Base-by-base conservation (phyloP, 306 rosid genomes). In the Cicer cuneatum region DNA sequence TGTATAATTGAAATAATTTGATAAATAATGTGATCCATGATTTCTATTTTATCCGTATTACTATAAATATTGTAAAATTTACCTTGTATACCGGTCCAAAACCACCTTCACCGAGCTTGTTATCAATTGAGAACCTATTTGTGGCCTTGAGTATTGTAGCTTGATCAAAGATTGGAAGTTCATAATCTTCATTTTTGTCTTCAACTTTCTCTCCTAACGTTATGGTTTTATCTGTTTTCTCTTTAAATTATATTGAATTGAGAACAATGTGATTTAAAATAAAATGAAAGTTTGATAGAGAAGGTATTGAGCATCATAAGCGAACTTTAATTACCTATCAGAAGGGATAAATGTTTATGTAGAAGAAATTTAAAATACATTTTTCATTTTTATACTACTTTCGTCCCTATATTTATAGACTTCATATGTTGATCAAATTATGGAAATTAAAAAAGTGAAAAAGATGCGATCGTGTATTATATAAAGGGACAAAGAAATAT, bases 41-140 rank as follows among this genome's bases (percentile, higher is more conserved):
- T 1, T 41, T 37, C 7, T 2, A 46, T 1, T 40, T 74, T 1
- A 3, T 8, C 21, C 8, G 5, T 1, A 52, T 16, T 11, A 3
- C 2, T 6, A 24, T 19, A 1, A 5, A 5, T 52, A 10, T 11
- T 8, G 18, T 3, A 19, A 19, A 24, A 1, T 10, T 72, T 86
- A 83, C 90, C 87, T 24, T 64, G 71, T 80, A 87, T 19, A 89
- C 95, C 3, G 85, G 80, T 37, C 92, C 92, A 72, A 89, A 89
- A n/a, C 87, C 90, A 14, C 91, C 90, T 82, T 86, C 84, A 11
- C 88, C 92, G 1, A 84, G 83, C 78, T 86, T 82, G 4, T 80
- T 82, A 7, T 56, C 7, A 16, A 4, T 35, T 15, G 89, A 80
- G 48, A 88, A 86, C 64, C 66, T 66, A 47, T 82, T 45, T 0